These are phyloP conservation scores for Nasturtium officinale DNA, from an alignment of 345 rosid genomes.

Conservation along the genomic window DNA sequence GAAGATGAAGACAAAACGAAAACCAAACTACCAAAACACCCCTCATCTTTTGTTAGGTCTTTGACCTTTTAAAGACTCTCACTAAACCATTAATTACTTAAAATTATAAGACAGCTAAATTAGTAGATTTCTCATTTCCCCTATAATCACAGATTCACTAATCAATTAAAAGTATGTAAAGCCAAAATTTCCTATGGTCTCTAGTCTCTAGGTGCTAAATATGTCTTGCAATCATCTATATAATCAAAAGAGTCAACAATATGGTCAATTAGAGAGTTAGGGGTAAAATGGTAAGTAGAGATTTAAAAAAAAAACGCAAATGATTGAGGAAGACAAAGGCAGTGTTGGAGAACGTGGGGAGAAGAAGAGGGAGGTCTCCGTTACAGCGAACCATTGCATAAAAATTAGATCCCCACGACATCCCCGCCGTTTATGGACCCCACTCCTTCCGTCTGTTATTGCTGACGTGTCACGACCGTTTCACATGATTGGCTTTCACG, in stretches of 20 bases:
- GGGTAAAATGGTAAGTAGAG: constrained; percentile 46
- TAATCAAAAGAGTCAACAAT: neutral
- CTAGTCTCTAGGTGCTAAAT: neutral
- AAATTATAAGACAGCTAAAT: constrained; percentile 29
- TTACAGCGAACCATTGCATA: constrained; percentile 38
- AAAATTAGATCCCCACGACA: constrained; percentile 29
- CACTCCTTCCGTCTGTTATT: constrained; percentile 29
- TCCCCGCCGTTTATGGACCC: constrained; percentile 36
- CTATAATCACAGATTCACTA: constrained; percentile 1
- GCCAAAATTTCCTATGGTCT: neutral
- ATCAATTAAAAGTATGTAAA: neutral
- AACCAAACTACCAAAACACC: constrained; percentile 24
- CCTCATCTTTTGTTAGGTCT: constrained; percentile 18
- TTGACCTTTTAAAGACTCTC: constrained; percentile 32
- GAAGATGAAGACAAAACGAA: constrained; percentile 36
- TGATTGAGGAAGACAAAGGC: constrained; percentile 51
- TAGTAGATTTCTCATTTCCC: neutral
- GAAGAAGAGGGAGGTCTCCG: constrained; percentile 23
- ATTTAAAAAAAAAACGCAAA: constrained; percentile 21
- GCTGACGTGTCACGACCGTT: constrained; percentile 55
- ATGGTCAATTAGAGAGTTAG: neutral
- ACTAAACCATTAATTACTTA: neutral
- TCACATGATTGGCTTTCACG: constrained; percentile 67
- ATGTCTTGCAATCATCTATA: constrained; percentile 8
- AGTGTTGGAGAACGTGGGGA: constrained; percentile 62